Evolutionary conservation across 2,329 filamentous ascomycete genomes (phyloP).

Genomic region (Talaromyces piceae): DNA sequence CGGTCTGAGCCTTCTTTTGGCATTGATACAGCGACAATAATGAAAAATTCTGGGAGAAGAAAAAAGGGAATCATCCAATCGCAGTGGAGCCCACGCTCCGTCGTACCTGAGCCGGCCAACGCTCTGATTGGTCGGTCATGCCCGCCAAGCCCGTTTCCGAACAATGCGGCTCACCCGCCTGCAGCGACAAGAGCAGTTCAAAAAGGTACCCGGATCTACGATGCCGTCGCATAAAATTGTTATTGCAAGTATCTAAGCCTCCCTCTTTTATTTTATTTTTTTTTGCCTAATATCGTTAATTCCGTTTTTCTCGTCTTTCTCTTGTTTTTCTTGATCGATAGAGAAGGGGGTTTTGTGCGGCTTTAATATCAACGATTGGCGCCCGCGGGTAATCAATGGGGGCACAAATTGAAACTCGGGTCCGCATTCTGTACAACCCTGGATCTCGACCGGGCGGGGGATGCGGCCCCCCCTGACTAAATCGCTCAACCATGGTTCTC

Average conservation of each 20-base stretch:
- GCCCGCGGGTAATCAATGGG: not conserved
- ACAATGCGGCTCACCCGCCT: not conserved
- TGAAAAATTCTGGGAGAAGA: no score
- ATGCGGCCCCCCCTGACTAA: not conserved
- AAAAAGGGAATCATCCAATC: not conserved
- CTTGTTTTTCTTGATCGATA: no score
- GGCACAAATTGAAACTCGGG: not conserved
- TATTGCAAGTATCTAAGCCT: no score
- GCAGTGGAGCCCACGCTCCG: not conserved
- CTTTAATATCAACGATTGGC: not conserved
- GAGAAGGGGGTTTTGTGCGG: no score
- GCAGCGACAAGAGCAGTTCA: not conserved
- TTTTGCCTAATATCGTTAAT: no score
- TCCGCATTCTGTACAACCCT: not conserved
- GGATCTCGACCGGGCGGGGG: not conserved
- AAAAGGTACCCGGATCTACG: not conserved
- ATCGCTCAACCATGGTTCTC: not conserved
- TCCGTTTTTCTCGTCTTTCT: no score
- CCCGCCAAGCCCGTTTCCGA: not conserved
- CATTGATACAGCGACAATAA: no score
- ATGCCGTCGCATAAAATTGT: no score
- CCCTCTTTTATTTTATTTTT: no score
- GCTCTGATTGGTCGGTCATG: not conserved
- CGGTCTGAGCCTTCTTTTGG: no score
- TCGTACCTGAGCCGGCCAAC: not conserved